Evolutionary conservation across 169 alveolate species (phyloP).

Genomic region (Plasmodium vivax): DNA sequence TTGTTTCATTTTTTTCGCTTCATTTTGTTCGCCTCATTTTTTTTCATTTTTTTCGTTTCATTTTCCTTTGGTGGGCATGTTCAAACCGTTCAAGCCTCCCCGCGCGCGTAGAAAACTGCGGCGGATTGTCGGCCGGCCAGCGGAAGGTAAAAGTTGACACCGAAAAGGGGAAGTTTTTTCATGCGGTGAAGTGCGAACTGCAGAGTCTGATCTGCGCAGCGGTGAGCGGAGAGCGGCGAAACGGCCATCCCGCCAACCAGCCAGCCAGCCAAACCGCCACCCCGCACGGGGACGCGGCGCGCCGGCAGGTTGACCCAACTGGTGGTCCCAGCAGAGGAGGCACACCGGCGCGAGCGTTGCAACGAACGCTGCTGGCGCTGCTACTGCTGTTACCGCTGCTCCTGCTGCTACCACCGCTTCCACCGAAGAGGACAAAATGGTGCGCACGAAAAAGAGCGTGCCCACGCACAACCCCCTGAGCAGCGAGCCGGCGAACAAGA

Average conservation of each 20-base stretch:
- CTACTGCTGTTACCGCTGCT: neutral
- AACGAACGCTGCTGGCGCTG: neutral
- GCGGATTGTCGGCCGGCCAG: neutral
- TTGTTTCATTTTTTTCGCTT: neutral
- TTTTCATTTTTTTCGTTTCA: neutral
- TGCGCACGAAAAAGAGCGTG: constrained; percentile 41
- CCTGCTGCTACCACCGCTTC: neutral
- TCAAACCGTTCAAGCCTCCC: neutral
- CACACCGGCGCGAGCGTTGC: constrained; percentile 17
- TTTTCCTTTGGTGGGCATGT: neutral
- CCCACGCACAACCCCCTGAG: constrained; percentile 24
- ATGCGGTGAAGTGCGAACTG: neutral
- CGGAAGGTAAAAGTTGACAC: neutral
- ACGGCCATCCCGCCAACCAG: neutral
- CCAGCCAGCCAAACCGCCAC: neutral
- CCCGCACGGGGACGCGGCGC: neutral
- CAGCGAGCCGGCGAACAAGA: neutral
- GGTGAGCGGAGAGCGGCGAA: neutral
- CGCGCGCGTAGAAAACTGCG: neutral
- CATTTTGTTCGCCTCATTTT: neutral
- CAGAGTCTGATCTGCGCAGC: neutral
- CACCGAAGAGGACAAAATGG: neutral
- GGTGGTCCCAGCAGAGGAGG: neutral
- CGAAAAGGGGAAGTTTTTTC: neutral
- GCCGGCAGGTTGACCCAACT: neutral